These are phyloP conservation scores for Saccharomycopsis sp. DNA, from an alignment of 805 yeast species.

Conservation along the genomic window DNA sequence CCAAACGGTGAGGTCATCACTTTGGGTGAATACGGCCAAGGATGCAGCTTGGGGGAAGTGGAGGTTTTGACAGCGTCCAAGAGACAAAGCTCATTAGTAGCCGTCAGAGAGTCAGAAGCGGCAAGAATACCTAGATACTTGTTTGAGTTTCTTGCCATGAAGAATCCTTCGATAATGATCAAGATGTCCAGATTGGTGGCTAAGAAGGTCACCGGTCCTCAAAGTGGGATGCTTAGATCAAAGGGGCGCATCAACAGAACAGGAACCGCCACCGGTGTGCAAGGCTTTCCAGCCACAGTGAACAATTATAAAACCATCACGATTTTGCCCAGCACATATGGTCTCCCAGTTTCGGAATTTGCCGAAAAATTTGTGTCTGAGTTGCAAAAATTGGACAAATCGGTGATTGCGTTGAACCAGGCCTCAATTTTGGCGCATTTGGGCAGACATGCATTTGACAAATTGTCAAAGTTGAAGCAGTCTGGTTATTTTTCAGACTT, in stretches of 20 bases:
- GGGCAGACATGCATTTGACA: constrained; percentile 91
- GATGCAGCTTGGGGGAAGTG: constrained; percentile 90
- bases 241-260: constrained; percentile 4
- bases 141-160: constrained; percentile 75
- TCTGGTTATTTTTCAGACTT: constrained; percentile 85
- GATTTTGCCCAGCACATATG: constrained; percentile 66
- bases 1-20: constrained; percentile 26
- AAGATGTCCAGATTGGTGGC: constrained; percentile 86
- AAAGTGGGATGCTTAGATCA: constrained; percentile 12
- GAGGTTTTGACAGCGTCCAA: constrained; percentile 81
- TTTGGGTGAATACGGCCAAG: constrained; percentile 81
- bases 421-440: constrained; percentile 68
- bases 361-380: constrained; percentile 68
- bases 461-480: constrained; percentile 72
- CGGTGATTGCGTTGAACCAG: constrained; percentile 75
- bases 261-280: constrained; percentile 17
- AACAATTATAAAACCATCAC: constrained; percentile 69
- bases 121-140: constrained; percentile 88
- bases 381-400: constrained; percentile 58
- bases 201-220: constrained; percentile 32
- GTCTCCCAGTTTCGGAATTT: constrained; percentile 81
- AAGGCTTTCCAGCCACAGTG: constrained; percentile 21
- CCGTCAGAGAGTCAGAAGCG: constrained; percentile 87
- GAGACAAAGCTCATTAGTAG: constrained; percentile 61
- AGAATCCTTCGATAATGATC: constrained; percentile 84